Percentiles rank a stretch among this genome's conserved stretches.
These are phyloP conservation scores for Monosporozyma servazzii DNA, from an alignment of 805 yeast species.

Conservation along the genomic window DNA sequence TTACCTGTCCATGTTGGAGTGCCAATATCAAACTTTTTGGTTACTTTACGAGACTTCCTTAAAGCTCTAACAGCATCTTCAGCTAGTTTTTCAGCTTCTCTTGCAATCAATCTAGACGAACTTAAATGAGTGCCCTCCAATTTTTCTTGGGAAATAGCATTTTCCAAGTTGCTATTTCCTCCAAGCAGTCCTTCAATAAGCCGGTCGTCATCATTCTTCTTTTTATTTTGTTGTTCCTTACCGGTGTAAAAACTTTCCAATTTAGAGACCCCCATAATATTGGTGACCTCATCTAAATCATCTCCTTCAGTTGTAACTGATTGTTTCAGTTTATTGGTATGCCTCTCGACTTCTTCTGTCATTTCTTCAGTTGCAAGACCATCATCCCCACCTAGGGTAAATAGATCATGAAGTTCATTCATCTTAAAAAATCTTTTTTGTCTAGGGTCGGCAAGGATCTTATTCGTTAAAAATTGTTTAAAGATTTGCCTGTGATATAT, in stretches of 20 bases:
- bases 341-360: slow-evolving; percentile 49
- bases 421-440: slow-evolving; percentile 87
- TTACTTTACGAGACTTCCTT: slow-evolving; percentile 41
- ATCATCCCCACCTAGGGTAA: slow-evolving; percentile 64
- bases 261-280: slow-evolving; percentile 63
- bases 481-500: slow-evolving; percentile 94
- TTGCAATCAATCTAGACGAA: slow-evolving; percentile 36
- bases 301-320: slow-evolving; percentile 41
- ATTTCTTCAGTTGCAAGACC: slow-evolving; percentile 32
- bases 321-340: slow-evolving; percentile 36
- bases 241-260: slow-evolving; percentile 55
- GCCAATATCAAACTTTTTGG: slow-evolving; percentile 45
- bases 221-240: slow-evolving; percentile 33
- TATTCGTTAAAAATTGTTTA: slow-evolving; percentile 87
- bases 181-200: slow-evolving; percentile 71
- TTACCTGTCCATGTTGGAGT: slow-evolving; percentile 96
- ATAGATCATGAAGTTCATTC: slow-evolving; percentile 84
- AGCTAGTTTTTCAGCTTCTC: slow-evolving; percentile 53
- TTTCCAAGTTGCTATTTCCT: slow-evolving; percentile 48
- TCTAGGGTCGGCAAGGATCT: slow-evolving; percentile 89
- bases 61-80: slow-evolving; percentile 46
- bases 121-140: slow-evolving; percentile 43
- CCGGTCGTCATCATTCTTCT: slow-evolving; percentile 45
- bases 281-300: slow-evolving; percentile 56
- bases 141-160: slow-evolving; percentile 71